Conservation (phyloP, 352 stramenopile species). For the Halophytophthora polymorphica region DNA sequence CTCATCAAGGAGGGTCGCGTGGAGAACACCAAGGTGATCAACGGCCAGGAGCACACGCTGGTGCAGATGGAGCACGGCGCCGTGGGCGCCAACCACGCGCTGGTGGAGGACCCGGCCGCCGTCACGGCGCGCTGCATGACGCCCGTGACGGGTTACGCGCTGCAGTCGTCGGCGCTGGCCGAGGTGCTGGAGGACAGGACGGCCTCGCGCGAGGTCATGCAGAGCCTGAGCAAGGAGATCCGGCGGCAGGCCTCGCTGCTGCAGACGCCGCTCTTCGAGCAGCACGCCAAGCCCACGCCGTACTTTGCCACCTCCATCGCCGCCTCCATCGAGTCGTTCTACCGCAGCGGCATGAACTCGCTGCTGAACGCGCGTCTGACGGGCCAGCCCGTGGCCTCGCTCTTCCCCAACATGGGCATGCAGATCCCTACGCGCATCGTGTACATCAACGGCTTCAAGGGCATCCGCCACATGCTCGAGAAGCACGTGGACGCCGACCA, state of each 20-base stretch:
- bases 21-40: conserved; percentile 76
- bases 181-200: conserved; percentile 75
- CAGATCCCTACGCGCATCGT: conserved; percentile 91
- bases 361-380: conserved; percentile 87
- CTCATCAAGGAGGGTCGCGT: conserved; percentile 65
- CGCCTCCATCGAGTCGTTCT: conserved; percentile 91
- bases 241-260: conserved; percentile 80
- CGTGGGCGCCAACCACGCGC: conserved; percentile 79
- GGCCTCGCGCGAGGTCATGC: conserved; percentile 81
- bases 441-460: conserved; percentile 95
- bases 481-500: conserved; percentile 82
- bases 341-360: conserved; percentile 91
- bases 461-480: conserved; percentile 80
- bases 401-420: conserved; percentile 94
- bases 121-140: conserved; percentile 80
- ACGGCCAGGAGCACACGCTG: conserved; percentile 80
- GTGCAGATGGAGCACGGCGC: conserved; percentile 44
- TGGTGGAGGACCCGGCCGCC: conserved; percentile 72
- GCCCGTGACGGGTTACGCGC: conserved; percentile 72
- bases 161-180: conserved; percentile 62
- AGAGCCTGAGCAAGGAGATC: conserved; percentile 87
- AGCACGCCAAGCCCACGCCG: conserved; percentile 87
- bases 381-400: conserved; percentile 63
- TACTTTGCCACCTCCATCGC: conserved; percentile 90
- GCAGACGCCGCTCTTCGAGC: conserved; percentile 88